Conservation (phyloP, 176 grass and related monocot genomes). For the Musa troglodytarum region DNA sequence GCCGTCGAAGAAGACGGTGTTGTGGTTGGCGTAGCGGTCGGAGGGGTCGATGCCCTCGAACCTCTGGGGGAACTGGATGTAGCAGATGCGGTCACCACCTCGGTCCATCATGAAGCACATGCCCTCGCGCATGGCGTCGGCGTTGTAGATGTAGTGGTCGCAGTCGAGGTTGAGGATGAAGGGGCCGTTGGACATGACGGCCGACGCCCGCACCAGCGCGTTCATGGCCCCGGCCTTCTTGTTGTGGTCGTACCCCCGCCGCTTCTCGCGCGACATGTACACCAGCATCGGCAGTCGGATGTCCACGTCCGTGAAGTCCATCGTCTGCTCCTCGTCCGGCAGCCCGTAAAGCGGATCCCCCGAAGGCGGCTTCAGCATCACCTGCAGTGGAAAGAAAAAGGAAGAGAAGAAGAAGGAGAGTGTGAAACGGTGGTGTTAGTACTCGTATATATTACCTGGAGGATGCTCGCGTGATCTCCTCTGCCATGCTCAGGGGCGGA, state of each 20-base stretch:
- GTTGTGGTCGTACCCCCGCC: conserved; percentile 87
- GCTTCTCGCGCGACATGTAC: conserved; percentile 80
- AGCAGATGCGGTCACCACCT: conserved; percentile 78
- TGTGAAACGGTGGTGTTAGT: neutral
- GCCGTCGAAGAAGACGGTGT: conserved; percentile 98
- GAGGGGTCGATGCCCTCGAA: conserved; percentile 95
- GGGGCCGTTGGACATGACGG: conserved; percentile 75
- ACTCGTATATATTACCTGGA: conserved; percentile 30
- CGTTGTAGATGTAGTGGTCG: conserved; percentile 94
- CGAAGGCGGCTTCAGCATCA: conserved; percentile 80
- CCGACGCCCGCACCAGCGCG: conserved; percentile 74
- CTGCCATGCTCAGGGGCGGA: conserved; percentile 52
- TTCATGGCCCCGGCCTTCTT: conserved; percentile 99
- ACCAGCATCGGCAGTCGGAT: conserved; percentile 81
- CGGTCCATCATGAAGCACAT: conserved; percentile 98
- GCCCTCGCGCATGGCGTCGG: conserved; percentile 62
- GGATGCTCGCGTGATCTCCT: conserved; percentile 85
- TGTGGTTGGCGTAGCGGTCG: conserved; percentile 95
- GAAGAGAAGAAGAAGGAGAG: neutral
- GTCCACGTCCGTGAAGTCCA: conserved; percentile 88
- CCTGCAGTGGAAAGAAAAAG: conserved; percentile 17
- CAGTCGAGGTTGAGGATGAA: conserved; percentile 99
- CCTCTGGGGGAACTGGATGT: conserved; percentile 84
- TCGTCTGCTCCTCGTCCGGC: conserved; percentile 64
- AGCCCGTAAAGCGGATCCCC: conserved; percentile 56